A percentile compares a stretch with the other conserved stretches of the same genome.
These are phyloP conservation scores for Kazachstania psychrophila DNA, from an alignment of 805 yeast species.

Conservation along the genomic window DNA sequence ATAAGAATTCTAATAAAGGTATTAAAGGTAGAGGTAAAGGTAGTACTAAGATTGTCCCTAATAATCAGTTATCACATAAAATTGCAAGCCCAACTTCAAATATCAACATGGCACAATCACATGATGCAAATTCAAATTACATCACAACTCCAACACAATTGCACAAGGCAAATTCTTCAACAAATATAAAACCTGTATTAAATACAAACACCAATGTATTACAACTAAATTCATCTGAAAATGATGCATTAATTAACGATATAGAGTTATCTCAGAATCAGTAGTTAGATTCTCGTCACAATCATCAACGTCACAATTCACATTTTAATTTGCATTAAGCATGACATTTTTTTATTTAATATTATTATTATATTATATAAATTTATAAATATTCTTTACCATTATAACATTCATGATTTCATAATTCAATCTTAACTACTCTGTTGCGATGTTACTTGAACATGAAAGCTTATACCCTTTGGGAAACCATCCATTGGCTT, in stretches of 20 bases:
- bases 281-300: too few species aligned
- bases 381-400: too few species aligned
- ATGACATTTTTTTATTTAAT: too few species aligned
- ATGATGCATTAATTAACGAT: too few species aligned
- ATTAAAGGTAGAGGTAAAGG: conserved; percentile 81
- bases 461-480: conserved; percentile 28
- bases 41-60: conserved; percentile 13
- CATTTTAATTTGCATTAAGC: too few species aligned
- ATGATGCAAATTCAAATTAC: conserved; percentile 1
- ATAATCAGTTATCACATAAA: conserved; percentile 2
- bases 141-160: conserved; percentile 6
- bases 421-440: background rate
- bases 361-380: too few species aligned
- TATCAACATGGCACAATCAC: background rate
- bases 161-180: too few species aligned
- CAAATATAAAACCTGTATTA: conserved; percentile 1
- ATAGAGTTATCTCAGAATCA: too few species aligned
- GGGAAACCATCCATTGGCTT: conserved; percentile 11
- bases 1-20: conserved; percentile 84
- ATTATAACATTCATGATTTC: too few species aligned
- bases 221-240: too few species aligned
- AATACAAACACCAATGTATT: too few species aligned
- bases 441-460: conserved; percentile 16
- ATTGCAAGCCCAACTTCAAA: conserved; percentile 4
- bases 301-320: too few species aligned